A percentile compares a stretch with the other conserved stretches of the same genome.
phyloP scores from a whole-genome alignment of 805 yeast genomes.

The Scheffersomyces spartinae region DNA sequence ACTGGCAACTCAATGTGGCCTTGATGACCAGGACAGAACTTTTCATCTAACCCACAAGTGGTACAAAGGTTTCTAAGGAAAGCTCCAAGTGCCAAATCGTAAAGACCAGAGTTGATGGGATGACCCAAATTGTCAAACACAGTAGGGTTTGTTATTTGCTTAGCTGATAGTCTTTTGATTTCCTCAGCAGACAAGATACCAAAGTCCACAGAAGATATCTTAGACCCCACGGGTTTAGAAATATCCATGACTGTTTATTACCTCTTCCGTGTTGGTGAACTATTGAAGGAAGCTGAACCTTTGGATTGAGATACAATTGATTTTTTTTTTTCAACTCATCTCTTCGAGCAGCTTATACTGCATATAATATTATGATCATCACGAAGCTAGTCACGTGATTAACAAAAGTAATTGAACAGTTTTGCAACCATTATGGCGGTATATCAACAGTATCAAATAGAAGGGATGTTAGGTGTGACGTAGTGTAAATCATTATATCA shows the following conservation, averaged over 20 bases:
- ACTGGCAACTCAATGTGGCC: conserved; percentile 97
- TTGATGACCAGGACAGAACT: conserved; percentile 94
- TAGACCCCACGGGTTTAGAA: conserved; percentile 92
- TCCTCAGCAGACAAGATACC: conserved; percentile 75
- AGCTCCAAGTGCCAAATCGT: conserved; percentile 93
- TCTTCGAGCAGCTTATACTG: too few species aligned
- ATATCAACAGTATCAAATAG: too few species aligned
- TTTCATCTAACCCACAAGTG: conserved; percentile 92
- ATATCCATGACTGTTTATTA: conserved; percentile 60
- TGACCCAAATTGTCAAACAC: conserved; percentile 96
- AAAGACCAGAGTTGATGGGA: conserved; percentile 87
- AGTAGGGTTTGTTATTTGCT: conserved; percentile 89
- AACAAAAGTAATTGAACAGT: too few species aligned
- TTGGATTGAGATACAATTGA: too few species aligned
- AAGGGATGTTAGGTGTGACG: too few species aligned
- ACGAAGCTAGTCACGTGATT: too few species aligned
- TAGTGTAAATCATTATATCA: too few species aligned
- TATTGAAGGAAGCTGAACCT: too few species aligned
- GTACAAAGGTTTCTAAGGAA: conserved; percentile 80
- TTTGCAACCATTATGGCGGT: too few species aligned
- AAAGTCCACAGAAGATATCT: conserved; percentile 85
- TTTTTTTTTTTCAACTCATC: too few species aligned
- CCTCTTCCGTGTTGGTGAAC: too few species aligned
- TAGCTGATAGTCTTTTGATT: conserved; percentile 78
- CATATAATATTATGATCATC: too few species aligned